Base-by-base conservation (phyloP, 2,329 filamentous ascomycete species). In the Aureobasidium leucospermi region DNA sequence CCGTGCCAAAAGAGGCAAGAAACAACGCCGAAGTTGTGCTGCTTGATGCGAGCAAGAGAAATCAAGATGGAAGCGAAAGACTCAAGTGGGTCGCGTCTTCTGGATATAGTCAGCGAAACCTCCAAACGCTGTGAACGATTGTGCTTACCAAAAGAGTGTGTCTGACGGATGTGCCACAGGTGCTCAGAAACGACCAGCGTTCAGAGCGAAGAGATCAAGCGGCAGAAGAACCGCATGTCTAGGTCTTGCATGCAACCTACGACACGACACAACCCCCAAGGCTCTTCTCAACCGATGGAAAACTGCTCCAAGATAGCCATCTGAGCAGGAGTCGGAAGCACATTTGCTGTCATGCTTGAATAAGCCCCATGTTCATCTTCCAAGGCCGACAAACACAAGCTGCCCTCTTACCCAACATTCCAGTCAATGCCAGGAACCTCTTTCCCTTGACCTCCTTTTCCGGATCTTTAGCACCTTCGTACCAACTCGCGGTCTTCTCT, bases 381-480 rank as follows among this genome's bases (percentile, higher is more conserved):
- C 53, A 57, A 1, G 41, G 13, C n/a, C 13, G 32, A 31, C 42
- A 47, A 15, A 29, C 15, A 29, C 42, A 57, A 23, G 15, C 13
- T 10, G 34, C 15, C 32, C 45, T 32, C 34, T 58, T 49, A 49
- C 55, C 43, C 28, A 58, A 19, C 43, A 58, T 58, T 23, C 45
- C 36, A 36, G 36, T 11, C 43, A 48, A 28, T 7, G 29, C 29
- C 15, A 23, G 43, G 10, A 48, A 41, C n/a, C 55, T 58, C 45
- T 58, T 49, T 11, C 55, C 45, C 7, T 48, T 34, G 23, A 13
- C 6, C 10, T 36, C 43, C 11, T 10, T 34, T 19, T 29, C 43
- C 2, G 42, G 43, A 13, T 47, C 53, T 11, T 48, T 42, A 9
- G 49, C 53, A 1, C 41, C 52, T 19, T 38, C 52, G 11, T 57